A percentile compares a stretch with the other conserved stretches of the same genome.
phyloP scores from a whole-genome alignment of 2,329 filamentous ascomycete species.

The Raffaelea arxii region DNA sequence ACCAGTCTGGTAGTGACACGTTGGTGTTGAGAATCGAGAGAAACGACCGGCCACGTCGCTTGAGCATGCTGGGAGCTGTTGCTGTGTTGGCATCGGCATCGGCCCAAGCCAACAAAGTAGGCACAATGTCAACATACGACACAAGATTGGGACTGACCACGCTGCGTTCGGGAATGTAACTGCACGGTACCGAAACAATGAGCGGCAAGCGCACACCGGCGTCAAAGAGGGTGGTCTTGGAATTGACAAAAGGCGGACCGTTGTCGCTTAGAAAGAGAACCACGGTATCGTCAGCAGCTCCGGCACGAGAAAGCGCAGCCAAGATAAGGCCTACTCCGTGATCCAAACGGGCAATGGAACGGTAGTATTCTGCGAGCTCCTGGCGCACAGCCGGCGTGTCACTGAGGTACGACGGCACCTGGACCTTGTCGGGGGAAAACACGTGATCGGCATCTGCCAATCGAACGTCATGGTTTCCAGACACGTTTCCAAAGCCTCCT shows the following conservation, averaged over 20 bases:
- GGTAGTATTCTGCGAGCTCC: conserved; percentile 33
- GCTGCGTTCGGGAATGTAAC: no score
- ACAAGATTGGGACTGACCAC: conserved; percentile 32
- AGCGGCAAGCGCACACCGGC: conserved; percentile 34
- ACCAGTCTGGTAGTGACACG: no score
- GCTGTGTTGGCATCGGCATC: background rate
- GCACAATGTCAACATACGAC: conserved; percentile 35
- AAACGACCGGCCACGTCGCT: conserved; percentile 24
- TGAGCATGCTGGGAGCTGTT: background rate
- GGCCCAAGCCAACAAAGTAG: conserved; percentile 33
- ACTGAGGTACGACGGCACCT: conserved; percentile 27
- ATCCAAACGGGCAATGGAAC: conserved; percentile 30
- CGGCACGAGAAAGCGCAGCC: conserved; percentile 20
- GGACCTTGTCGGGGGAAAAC: conserved; percentile 22
- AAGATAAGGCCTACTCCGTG: conserved; percentile 30
- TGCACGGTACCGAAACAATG: no score
- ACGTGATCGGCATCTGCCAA: conserved; percentile 13
- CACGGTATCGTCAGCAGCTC: conserved; percentile 26
- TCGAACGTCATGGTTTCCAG: conserved; percentile 19
- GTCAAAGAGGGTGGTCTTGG: conserved; percentile 40
- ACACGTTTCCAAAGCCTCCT: conserved; percentile 33
- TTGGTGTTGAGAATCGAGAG: no score
- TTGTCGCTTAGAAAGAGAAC: conserved; percentile 39
- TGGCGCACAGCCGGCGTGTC: conserved; percentile 28
- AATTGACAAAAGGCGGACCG: conserved; percentile 40